A percentile compares a stretch with the other conserved stretches of the same genome.
phyloP scores from a whole-genome alignment of 2,329 filamentous ascomycete genomes.

The Pseudodiploospora longispora region DNA sequence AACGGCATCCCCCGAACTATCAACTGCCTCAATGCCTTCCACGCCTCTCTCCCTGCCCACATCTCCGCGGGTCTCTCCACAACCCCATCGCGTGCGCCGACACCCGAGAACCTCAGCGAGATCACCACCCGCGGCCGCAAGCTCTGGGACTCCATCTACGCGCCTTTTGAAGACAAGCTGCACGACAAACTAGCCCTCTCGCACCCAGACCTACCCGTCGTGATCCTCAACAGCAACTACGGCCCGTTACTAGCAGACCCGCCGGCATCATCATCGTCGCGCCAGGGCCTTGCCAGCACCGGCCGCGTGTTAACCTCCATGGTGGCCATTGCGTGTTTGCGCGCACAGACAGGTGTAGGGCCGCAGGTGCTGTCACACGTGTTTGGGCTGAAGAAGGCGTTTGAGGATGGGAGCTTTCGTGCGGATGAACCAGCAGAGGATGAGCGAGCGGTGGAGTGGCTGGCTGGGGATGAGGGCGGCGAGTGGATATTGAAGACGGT shows the following conservation, averaged over 20 bases:
- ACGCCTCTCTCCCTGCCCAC: constrained; percentile 48
- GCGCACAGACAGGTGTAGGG: constrained; percentile 73
- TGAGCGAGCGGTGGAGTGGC: constrained; percentile 28
- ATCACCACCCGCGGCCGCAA: constrained; percentile 50
- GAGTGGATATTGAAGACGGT: constrained; percentile 39
- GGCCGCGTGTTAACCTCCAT: constrained; percentile 66
- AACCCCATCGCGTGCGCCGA: constrained; percentile 46
- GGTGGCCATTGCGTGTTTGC: constrained; percentile 64
- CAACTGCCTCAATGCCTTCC: constrained; percentile 71
- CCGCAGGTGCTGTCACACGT: constrained; percentile 77
- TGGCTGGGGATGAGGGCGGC: constrained; percentile 37
- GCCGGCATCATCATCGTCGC: constrained; percentile 21
- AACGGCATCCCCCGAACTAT: constrained; percentile 78
- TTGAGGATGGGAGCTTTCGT: constrained; percentile 55
- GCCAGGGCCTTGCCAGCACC: constrained; percentile 42
- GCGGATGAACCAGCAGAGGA: constrained; percentile 24
- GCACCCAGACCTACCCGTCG: constrained; percentile 74
- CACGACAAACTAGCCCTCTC: constrained; percentile 61
- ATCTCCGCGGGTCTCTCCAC: constrained; percentile 48
- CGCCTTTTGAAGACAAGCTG: constrained; percentile 65
- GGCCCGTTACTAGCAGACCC: constrained; percentile 66
- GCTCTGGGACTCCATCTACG: constrained; percentile 72
- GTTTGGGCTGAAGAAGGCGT: constrained; percentile 69
- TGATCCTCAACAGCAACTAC: constrained; percentile 71
- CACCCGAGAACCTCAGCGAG: constrained; percentile 42